Percentiles rank a stretch among this genome's conserved stretches.
These are phyloP conservation scores for Coffea eugenioides DNA, from an alignment of 257 asterid species.

Conservation along the genomic window DNA sequence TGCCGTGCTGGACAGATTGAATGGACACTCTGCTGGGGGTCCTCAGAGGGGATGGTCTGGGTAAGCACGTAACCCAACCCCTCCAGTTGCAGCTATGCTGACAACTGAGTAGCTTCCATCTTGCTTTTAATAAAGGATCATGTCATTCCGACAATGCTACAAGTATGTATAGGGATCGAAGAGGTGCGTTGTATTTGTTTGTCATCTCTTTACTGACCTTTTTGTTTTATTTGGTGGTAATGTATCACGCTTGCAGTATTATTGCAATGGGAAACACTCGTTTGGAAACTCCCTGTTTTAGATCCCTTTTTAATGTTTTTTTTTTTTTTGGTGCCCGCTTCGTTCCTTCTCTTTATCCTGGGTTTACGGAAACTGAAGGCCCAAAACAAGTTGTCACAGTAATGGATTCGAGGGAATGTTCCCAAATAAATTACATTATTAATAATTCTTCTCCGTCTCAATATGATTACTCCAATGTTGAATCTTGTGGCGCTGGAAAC, in stretches of 20 bases:
- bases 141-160: background rate
- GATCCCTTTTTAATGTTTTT: background rate
- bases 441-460: too few species aligned
- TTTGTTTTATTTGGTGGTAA: background rate
- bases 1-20: slow-evolving; percentile 71
- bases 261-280: background rate
- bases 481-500: too few species aligned
- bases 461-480: too few species aligned
- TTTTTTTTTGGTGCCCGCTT: background rate
- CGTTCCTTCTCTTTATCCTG: background rate
- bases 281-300: background rate
- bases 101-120: background rate
- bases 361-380: too few species aligned
- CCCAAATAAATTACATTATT: too few species aligned
- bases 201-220: slow-evolving; percentile 27
- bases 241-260: background rate
- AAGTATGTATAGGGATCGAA: slow-evolving; percentile 17
- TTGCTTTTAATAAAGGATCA: slow-evolving; percentile 20
- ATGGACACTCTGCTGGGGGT: slow-evolving; percentile 72
- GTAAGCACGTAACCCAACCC: slow-evolving; percentile 10
- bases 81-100: background rate
- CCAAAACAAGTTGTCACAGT: too few species aligned
- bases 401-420: too few species aligned
- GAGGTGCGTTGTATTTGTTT: slow-evolving; percentile 27
- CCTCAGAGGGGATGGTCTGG: slow-evolving; percentile 87